phyloP scores from a whole-genome alignment of 306 rosid genomes.

The Dalbergia cochinchinensis region DNA sequence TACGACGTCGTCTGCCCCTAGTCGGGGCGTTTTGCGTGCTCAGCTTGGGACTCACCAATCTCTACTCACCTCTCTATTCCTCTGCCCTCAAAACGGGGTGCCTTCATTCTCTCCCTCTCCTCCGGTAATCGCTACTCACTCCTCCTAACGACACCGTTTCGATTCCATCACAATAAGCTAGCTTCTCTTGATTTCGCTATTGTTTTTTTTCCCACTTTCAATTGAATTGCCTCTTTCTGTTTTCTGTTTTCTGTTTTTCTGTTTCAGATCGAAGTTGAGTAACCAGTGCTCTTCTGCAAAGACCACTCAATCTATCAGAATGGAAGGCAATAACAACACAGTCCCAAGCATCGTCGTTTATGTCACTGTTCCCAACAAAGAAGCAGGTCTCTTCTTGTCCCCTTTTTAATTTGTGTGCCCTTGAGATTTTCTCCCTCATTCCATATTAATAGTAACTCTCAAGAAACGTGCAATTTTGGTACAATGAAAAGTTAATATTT shows the following conservation, averaged over 20 bases:
- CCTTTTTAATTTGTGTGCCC: too few species aligned
- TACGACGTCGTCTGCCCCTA: conserved; percentile 84
- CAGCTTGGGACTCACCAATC: conserved; percentile 72
- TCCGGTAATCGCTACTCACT: conserved; percentile 47
- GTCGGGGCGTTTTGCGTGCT: conserved; percentile 83
- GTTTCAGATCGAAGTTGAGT: conserved; percentile 69
- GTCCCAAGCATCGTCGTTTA: conserved; percentile 94
- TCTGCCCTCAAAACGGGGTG: conserved; percentile 62
- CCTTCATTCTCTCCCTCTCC: conserved; percentile 65
- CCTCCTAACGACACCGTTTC: background rate
- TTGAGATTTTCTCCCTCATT: too few species aligned
- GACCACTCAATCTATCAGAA: conserved; percentile 47
- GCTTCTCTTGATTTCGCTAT: too few species aligned
- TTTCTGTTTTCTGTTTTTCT: background rate
- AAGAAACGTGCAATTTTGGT: too few species aligned
- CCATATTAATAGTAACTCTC: too few species aligned
- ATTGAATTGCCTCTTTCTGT: conserved; percentile 1
- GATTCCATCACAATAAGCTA: too few species aligned
- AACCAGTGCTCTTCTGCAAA: conserved; percentile 46
- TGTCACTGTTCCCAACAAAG: conserved; percentile 93
- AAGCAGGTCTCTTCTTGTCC: conserved; percentile 61
- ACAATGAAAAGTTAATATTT: too few species aligned
- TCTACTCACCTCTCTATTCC: conserved; percentile 50
- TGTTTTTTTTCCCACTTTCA: background rate
- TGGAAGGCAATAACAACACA: conserved; percentile 73